phyloP scores from a whole-genome alignment of 805 yeast species.

The Saccharomycopsis schoenii region DNA sequence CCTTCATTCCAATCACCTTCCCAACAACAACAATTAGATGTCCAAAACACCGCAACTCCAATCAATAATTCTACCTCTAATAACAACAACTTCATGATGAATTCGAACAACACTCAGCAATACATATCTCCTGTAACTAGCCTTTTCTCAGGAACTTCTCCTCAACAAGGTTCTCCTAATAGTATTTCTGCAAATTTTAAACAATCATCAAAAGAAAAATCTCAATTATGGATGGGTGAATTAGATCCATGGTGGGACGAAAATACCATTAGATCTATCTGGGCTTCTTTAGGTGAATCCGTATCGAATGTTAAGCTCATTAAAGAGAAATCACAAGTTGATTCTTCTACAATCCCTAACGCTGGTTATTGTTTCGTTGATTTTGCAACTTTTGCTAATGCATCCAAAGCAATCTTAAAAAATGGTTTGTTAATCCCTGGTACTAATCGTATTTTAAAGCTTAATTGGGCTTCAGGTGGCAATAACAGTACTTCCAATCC shows the following conservation, averaged over 20 bases:
- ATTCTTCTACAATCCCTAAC: constrained; percentile 28
- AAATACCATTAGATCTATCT: constrained; percentile 48
- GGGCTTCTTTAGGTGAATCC: constrained; percentile 61
- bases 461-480: constrained; percentile 77
- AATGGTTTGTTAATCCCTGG: constrained; percentile 67
- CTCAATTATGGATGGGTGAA: constrained; percentile 80
- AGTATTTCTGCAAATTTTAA: background rate
- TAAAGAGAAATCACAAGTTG: constrained; percentile 42
- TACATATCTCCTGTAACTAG: background rate
- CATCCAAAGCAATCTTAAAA: constrained; percentile 52
- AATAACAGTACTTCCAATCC: constrained; percentile 11
- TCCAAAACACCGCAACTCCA: background rate
- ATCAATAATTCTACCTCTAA: background rate
- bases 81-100: background rate
- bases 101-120: background rate
- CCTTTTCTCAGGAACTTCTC: constrained; percentile 1
- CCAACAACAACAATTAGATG: background rate
- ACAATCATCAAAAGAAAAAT: constrained; percentile 10
- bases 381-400: constrained; percentile 50
- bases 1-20: background rate
- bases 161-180: background rate
- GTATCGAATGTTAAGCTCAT: constrained; percentile 56
- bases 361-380: constrained; percentile 80
- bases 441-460: constrained; percentile 45
- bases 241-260: constrained; percentile 82